Conservation (phyloP, 495 filamentous ascomycete species). For the Amniculicola lignicola region DNA sequence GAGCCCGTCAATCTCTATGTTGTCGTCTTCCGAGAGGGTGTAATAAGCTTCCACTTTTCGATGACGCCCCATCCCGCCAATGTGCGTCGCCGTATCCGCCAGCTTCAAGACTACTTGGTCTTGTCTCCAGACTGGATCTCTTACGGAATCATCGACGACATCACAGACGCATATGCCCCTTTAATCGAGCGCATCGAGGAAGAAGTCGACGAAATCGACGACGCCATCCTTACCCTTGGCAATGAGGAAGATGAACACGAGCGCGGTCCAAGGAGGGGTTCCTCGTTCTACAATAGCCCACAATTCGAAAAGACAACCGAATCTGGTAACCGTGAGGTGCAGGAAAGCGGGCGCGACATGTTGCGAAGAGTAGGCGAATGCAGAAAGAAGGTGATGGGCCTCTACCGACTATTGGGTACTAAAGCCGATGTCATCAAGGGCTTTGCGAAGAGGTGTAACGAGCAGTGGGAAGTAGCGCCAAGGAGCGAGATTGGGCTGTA, state of each 20-base stretch:
- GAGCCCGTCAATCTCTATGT: constrained; percentile 97
- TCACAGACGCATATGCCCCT: constrained; percentile 91
- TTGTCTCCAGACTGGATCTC: constrained; percentile 96
- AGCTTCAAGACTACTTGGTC: constrained; percentile 90
- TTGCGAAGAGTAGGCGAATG: constrained; percentile 86
- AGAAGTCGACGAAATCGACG: constrained; percentile 47
- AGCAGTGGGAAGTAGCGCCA: constrained; percentile 95
- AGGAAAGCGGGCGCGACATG: constrained; percentile 71
- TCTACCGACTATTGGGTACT: constrained; percentile 89
- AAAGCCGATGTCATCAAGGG: constrained; percentile 99
- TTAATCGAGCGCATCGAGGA: constrained; percentile 74
- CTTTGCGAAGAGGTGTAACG: constrained; percentile 97
- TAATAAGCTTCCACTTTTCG: constrained; percentile 93
- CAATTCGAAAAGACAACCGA: constrained; percentile 44
- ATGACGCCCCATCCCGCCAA: constrained; percentile 92
- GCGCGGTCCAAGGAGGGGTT: constrained; percentile 18
- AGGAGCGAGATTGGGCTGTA: constrained; percentile 93
- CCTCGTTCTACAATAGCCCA: constrained; percentile 17
- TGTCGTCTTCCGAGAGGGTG: constrained; percentile 92
- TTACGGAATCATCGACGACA: constrained; percentile 96
- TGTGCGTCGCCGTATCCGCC: constrained; percentile 86
- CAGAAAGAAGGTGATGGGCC: constrained; percentile 91
- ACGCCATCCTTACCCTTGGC: constrained; percentile 61
- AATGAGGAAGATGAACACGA: constrained; percentile 43
- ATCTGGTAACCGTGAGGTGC: constrained; percentile 42